Evolutionary conservation across 1,284 basidiomycete genomes (phyloP).

Genomic region (Sanghuangporus baumii): DNA sequence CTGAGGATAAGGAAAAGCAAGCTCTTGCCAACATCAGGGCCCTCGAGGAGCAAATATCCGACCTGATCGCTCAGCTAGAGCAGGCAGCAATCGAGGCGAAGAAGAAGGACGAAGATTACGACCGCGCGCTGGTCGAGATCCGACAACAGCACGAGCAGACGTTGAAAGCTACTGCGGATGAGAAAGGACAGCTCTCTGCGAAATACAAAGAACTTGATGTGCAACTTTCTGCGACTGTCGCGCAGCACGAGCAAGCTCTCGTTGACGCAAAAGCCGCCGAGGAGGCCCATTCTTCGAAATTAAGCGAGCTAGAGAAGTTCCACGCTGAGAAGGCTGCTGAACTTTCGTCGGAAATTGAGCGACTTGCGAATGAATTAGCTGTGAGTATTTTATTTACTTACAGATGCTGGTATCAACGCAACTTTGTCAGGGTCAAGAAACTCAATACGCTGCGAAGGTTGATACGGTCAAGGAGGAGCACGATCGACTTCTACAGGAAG

Average conservation of each 20-base stretch:
- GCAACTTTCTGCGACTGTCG: constrained; percentile 40
- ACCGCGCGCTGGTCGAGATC: constrained; percentile 35
- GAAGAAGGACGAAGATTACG: constrained; percentile 44
- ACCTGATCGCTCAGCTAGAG: constrained; percentile 42
- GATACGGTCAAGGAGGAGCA: constrained; percentile 64
- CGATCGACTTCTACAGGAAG: constrained; percentile 55
- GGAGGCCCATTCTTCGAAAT: constrained; percentile 40
- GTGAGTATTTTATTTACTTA: constrained; percentile 31
- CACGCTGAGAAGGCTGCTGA: constrained; percentile 47
- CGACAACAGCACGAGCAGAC: constrained; percentile 42
- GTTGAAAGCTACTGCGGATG: constrained; percentile 38
- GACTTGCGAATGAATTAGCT: constrained; percentile 56
- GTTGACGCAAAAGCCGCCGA: constrained; percentile 38
- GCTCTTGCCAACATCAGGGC: constrained; percentile 41
- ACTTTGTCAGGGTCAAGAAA: constrained; percentile 50
- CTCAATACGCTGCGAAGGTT: constrained; percentile 60
- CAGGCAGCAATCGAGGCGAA: constrained; percentile 47
- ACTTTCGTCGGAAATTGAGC: constrained; percentile 52
- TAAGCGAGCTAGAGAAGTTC: constrained; percentile 45
- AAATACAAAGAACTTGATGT: constrained; percentile 42
- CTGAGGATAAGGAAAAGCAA: constrained; percentile 51
- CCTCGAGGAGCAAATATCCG: constrained; percentile 47
- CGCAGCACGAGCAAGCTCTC: constrained; percentile 43
- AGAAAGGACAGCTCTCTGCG: constrained; percentile 39
- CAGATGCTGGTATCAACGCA: neutral